phyloP scores from a whole-genome alignment of 108 stramenopile genomes.

The Pelagomonas calceolata region DNA sequence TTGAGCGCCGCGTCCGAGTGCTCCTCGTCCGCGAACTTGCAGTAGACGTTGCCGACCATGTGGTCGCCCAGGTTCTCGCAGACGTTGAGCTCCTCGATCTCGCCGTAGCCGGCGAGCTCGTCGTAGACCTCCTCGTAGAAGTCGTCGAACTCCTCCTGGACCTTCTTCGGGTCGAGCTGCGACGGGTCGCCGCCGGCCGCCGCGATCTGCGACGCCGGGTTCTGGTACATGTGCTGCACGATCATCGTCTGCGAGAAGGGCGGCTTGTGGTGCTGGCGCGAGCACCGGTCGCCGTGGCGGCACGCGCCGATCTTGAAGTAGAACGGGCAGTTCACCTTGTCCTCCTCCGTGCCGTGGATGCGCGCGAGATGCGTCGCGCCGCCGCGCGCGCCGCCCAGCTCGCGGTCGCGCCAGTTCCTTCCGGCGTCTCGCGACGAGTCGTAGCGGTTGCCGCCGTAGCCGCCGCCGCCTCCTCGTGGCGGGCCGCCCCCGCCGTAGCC shows the following conservation, averaged over 20 bases:
- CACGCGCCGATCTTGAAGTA: slow-evolving; percentile 98
- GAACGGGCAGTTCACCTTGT: slow-evolving; percentile 97
- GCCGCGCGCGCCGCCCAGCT: slow-evolving; percentile 14
- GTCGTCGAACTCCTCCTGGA: slow-evolving; percentile 64
- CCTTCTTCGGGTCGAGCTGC: slow-evolving; percentile 49
- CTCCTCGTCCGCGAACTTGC: slow-evolving; percentile 87
- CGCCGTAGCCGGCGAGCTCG: slow-evolving; percentile 85
- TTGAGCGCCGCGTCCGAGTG: slow-evolving; percentile 80
- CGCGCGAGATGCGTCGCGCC: slow-evolving; percentile 83
- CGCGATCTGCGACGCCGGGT: slow-evolving; percentile 47
- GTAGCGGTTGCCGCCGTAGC: neutral
- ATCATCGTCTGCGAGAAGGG: slow-evolving; percentile 86
- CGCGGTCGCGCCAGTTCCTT: neutral
- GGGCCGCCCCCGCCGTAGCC: neutral
- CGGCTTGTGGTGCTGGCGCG: slow-evolving; percentile 84
- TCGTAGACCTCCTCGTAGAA: slow-evolving; percentile 50
- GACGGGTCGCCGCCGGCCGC: slow-evolving; percentile 33
- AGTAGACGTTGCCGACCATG: slow-evolving; percentile 79
- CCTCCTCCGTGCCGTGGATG: slow-evolving; percentile 98
- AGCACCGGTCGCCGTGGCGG: slow-evolving; percentile 85
- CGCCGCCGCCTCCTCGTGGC: neutral
- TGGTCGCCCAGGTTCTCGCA: slow-evolving; percentile 98
- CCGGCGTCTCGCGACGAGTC: neutral
- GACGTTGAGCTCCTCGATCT: slow-evolving; percentile 81
- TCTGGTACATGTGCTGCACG: slow-evolving; percentile 85